These are phyloP conservation scores for Platanthera zijinensis DNA, from an alignment of 106 monocot species.

Conservation along the genomic window DNA sequence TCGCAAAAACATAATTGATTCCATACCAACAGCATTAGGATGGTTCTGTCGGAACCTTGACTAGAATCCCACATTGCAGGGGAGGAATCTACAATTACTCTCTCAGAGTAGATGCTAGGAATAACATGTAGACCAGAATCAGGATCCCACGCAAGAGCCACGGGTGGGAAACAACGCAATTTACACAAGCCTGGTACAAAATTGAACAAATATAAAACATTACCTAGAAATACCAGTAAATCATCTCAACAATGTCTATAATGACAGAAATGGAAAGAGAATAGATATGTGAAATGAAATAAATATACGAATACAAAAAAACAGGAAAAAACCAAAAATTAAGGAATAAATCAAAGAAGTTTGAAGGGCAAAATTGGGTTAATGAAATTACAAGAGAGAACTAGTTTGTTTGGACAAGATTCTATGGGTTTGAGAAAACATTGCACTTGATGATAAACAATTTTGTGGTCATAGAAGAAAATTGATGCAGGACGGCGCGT, in stretches of 20 bases:
- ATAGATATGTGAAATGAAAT: background rate
- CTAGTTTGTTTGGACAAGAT: too few species aligned
- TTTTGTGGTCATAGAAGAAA: too few species aligned
- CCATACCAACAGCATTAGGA: slow-evolving; percentile 63
- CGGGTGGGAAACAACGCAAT: slow-evolving; percentile 88
- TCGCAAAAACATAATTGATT: background rate
- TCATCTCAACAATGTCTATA: background rate
- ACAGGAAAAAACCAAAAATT: too few species aligned
- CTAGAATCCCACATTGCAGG: slow-evolving; percentile 66
- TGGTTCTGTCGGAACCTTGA: slow-evolving; percentile 46
- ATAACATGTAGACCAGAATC: slow-evolving; percentile 59
- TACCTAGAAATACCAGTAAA: background rate
- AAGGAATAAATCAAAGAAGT: too few species aligned
- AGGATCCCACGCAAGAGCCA: slow-evolving; percentile 79
- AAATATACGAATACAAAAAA: background rate
- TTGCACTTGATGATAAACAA: too few species aligned
- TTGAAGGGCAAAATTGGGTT: too few species aligned
- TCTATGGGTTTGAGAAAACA: too few species aligned
- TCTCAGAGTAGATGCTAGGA: slow-evolving; percentile 79
- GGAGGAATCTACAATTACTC: slow-evolving; percentile 71
- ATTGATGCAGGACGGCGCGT: too few species aligned
- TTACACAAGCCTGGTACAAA: slow-evolving; percentile 65
- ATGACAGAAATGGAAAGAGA: background rate
- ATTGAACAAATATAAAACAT: slow-evolving; percentile 8
- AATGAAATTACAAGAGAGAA: too few species aligned